phyloP scores from a whole-genome alignment of 2,329 filamentous ascomycete genomes.

The Ascochyta lentis region DNA sequence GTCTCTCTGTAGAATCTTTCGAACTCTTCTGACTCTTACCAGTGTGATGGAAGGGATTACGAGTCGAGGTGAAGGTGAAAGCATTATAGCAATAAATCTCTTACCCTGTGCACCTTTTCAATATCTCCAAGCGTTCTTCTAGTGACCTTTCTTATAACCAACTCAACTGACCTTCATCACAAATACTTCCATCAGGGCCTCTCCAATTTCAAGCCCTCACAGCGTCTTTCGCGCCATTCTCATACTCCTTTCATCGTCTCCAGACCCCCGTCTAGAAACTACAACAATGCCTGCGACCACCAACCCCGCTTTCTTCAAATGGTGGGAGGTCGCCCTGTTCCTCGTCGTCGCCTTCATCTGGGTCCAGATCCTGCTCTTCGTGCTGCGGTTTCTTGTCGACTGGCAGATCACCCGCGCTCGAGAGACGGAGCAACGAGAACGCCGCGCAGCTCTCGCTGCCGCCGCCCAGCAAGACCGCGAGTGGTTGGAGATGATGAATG shows the following conservation, averaged over 20 bases:
- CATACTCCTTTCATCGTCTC: background rate
- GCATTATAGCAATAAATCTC: background rate
- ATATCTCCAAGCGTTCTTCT: background rate
- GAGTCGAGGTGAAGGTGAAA: background rate
- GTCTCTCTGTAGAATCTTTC: background rate
- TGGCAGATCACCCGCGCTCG: background rate
- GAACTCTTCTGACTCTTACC: background rate
- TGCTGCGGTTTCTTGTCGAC: background rate
- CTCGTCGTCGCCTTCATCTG: background rate
- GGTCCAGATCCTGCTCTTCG: background rate
- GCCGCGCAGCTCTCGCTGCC: background rate
- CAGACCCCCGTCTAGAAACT: background rate
- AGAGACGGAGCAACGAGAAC: background rate
- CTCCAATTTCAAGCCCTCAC: background rate
- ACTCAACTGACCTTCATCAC: background rate
- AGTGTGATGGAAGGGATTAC: background rate
- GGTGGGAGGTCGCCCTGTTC: background rate
- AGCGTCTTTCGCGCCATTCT: background rate
- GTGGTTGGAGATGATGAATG: background rate
- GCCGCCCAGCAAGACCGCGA: background rate
- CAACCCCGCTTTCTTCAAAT: background rate
- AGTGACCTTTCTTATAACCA: background rate
- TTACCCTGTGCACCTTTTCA: background rate
- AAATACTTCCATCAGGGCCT: background rate
- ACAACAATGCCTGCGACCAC: background rate